Evolutionary conservation across 768 basidiomycete genomes (phyloP), one percentile per base, ranked within the genome.

Genomic region (Cantharellus anzutake): DNA sequence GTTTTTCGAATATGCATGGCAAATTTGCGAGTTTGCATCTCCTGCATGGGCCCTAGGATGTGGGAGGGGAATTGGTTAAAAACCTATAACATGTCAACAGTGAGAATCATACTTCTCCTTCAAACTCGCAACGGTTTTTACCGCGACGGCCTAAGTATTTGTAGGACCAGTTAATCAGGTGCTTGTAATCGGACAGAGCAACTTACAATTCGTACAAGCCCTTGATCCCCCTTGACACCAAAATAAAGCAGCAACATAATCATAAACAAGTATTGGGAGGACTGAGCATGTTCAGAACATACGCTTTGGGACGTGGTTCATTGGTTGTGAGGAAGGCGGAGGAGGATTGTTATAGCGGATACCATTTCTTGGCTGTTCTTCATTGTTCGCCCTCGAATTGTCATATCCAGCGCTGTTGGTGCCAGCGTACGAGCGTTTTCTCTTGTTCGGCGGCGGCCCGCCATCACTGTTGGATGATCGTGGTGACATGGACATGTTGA

Each of bases 1-100:
- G 89, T 70, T 90, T 90, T 71, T 92, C 89, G 71, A 91, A 92
- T 59, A 92, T 70, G 68, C 89, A 92, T 44, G 78, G 77, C 3
- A 80, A 83, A 11, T 85, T 86, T 67, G 81, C 86, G 59, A 84
- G 75, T 68, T 86, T 83, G 74, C 89, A 92, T 60, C 89, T 83
- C 73, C 84, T 81, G 78, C 89, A 91, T 65, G 88, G 88, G 74
- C 86, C 77, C 88, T 91, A 59, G 56, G n/a, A 40, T 39, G 39
- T 44, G 44, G 34, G 20, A 29, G 20, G 20, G 20, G 35, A 62
- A 50, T 38, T 39, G 5, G 20, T 42, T 4, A 3, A n/a, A 56
- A 59, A 37, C 55, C 51, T 29, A 69, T 67, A 68, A 69, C 66
- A 68, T 51, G 63, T 69, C 48, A 60, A 41, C 11, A 50, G 16